Evolutionary conservation across 2,329 filamentous ascomycete species (phyloP), one percentile per base, ranked within the genome.

Genomic region (Colletotrichum tanaceti): DNA sequence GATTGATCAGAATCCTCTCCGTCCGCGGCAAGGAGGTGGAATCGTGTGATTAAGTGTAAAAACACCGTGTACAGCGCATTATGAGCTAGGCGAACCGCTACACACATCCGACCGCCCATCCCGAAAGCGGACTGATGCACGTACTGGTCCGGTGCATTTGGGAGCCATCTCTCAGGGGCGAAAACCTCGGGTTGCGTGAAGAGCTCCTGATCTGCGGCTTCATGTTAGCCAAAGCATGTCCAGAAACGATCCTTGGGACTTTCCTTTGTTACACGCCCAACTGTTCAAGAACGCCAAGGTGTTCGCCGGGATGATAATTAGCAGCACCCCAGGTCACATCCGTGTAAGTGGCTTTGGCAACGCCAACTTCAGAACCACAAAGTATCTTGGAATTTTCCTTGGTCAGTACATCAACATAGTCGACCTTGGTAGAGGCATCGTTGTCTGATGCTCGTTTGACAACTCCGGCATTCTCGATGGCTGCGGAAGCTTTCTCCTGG

Each of bases 131-230:
- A 87, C 68, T 87, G 85, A 1, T 83, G 84, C 1, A 73, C 73
- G 32, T 75, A 73, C 32, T 70, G 72, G n/a, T 71, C 82, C 9
- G 60, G 46, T 5, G 65, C 58, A 41, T 73, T 71, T 10, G 72
- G 71, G 78, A 79, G 75, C 78, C 71, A 87, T 11, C 77, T 75
- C 57, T 77, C 82, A 14, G 81, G 78, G 9, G 89, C 78, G 72
- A 90, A 92, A 24, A 86, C 82, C 59, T 90, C 86, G 0, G 89
- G 88, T 6, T 88, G 81, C 73, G 89, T 89, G 79, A 91, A 91
- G 73, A 91, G 86, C 0, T 80, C 79, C 11, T 83, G 82, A 72
- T 91, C 89, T 77, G 41, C 28, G 28, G 28, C n/a, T 20, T 55
- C 7, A 5, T 18, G 7, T 22, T n/a, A 35, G 16, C 18, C 28